phyloP scores from a whole-genome alignment of 176 grass and related monocot species.

The Zea mays region Zm-B73-REFERENCE-NAM-5.0 NC_050102.1:179490001-179490500 shows the following conservation, averaged over 20 bases:
- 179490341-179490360: constrained; percentile 85
- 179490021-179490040: constrained; percentile 82
- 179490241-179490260: constrained; percentile 94
- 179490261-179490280: constrained; percentile 80
- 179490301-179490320: constrained; percentile 73
- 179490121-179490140: constrained; percentile 75
- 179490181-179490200: constrained; percentile 53
- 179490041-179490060: constrained; percentile 64
- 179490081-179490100: constrained; percentile 77
- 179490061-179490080: constrained; percentile 78
- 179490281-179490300: constrained; percentile 70
- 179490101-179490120: constrained; percentile 95
- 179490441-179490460: constrained; percentile 72
- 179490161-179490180: constrained; percentile 26
- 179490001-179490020: constrained; percentile 87
- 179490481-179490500: constrained; percentile 85
- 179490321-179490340: constrained; percentile 76
- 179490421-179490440: constrained; percentile 57
- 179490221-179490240: constrained; percentile 71
- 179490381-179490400: constrained; percentile 71
- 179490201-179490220: constrained; percentile 72
- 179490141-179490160: constrained; percentile 81
- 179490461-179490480: constrained; percentile 94
- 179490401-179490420: constrained; percentile 67
- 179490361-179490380: constrained; percentile 89